These are phyloP conservation scores for Neofusicoccum kwambonambiense DNA, from an alignment of 2,329 filamentous ascomycete genomes.

Conservation along the genomic window DNA sequence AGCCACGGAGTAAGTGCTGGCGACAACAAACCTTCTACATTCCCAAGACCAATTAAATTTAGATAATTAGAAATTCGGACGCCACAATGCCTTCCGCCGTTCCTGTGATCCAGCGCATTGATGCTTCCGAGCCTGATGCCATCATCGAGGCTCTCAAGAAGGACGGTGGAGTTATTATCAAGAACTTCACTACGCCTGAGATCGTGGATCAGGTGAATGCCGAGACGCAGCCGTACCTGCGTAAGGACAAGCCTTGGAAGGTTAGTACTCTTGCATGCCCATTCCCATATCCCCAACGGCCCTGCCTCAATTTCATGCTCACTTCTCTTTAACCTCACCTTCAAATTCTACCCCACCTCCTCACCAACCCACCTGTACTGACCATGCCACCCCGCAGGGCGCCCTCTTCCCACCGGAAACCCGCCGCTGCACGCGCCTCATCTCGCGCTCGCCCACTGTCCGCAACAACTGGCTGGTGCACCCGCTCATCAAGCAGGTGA, in stretches of 20 bases:
- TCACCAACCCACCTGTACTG: no score
- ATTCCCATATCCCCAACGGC: no score
- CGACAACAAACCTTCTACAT: no score
- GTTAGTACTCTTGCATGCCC: conserved; percentile 5
- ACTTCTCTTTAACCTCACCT: no score
- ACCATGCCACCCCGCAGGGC: not conserved
- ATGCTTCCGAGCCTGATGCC: not conserved
- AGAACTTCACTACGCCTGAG: conserved; percentile 34
- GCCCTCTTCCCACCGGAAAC: conserved; percentile 26
- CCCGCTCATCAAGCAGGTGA: conserved; percentile 16
- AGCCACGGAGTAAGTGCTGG: no score
- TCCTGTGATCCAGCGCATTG: not conserved
- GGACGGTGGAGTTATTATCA: conserved; percentile 41
- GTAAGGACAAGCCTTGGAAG: conserved; percentile 27
- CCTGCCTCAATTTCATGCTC: not conserved
- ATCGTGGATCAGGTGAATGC: conserved; percentile 37
- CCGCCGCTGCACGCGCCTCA: conserved; percentile 23
- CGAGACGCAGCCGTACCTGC: conserved; percentile 35
- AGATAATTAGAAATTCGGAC: no score
- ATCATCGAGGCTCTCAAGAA: conserved; percentile 21
- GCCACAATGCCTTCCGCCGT: conserved; percentile 1
- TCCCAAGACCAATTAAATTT: no score
- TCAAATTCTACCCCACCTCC: no score
- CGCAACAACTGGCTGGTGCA: conserved; percentile 24
- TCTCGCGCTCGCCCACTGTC: conserved; percentile 21